Percentiles rank a stretch among this genome's conserved stretches.
Conservation (phyloP, 768 basidiomycete genomes). For the Auricularia sp. region DNA sequence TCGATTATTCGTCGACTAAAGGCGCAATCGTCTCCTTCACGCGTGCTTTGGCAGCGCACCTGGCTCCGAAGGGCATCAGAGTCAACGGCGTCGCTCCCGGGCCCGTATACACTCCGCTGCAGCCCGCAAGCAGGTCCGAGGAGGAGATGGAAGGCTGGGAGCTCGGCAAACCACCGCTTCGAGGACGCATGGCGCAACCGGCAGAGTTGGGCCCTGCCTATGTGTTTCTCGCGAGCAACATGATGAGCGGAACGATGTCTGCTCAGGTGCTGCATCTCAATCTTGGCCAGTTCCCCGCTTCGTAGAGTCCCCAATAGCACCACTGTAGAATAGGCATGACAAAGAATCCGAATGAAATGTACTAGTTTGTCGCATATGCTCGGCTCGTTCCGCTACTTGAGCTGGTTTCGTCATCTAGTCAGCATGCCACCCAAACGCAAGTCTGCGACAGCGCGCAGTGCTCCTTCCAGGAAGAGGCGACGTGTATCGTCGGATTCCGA, state of each 20-base stretch:
- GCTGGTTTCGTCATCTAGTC: not conserved
- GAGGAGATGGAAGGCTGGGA: slow-evolving; percentile 49
- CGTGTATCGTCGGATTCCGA: not conserved
- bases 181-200: slow-evolving; percentile 41
- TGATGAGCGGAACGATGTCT: not conserved
- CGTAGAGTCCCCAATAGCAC: not conserved
- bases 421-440: not conserved
- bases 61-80: slow-evolving; percentile 46
- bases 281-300: not conserved
- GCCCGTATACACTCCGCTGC: slow-evolving; percentile 48
- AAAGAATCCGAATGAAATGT: no score
- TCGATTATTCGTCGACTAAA: slow-evolving; percentile 50
- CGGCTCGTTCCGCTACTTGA: not conserved
- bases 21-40: slow-evolving; percentile 51
- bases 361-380: no score
- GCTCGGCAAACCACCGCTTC: slow-evolving; percentile 34
- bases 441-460: not conserved
- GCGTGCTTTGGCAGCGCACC: slow-evolving; percentile 40
- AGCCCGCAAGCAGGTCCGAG: slow-evolving; percentile 40
- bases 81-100: slow-evolving; percentile 46
- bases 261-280: not conserved
- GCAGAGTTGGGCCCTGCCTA: slow-evolving; percentile 44
- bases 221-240: slow-evolving; percentile 36
- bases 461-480: not conserved
- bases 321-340: no score